phyloP scores from a whole-genome alignment of 2,329 filamentous ascomycete species.

The Pestalotiopsis sp. region DNA sequence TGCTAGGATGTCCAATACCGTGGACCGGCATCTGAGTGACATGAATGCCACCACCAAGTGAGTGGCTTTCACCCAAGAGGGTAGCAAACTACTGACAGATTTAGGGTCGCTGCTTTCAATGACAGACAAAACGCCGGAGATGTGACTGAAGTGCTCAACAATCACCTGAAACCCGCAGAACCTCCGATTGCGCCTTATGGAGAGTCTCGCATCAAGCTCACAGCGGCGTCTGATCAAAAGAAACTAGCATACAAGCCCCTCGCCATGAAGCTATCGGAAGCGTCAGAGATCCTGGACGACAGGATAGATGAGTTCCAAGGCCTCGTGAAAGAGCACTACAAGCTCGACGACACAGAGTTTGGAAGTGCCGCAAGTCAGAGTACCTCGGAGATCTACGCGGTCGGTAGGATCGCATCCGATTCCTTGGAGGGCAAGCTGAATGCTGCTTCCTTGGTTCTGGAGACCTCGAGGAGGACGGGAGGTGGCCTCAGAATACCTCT shows the following conservation, averaged over 20 bases:
- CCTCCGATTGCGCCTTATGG: slow-evolving; percentile 71
- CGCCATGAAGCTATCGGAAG: slow-evolving; percentile 91
- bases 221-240: slow-evolving; percentile 83
- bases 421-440: slow-evolving; percentile 85
- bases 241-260: slow-evolving; percentile 92
- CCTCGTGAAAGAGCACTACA: slow-evolving; percentile 74
- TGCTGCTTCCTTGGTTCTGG: slow-evolving; percentile 80
- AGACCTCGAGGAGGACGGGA: slow-evolving; percentile 83
- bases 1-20: slow-evolving; percentile 41
- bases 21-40: slow-evolving; percentile 42
- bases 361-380: slow-evolving; percentile 85
- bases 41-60: slow-evolving; percentile 41
- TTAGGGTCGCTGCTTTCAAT: slow-evolving; percentile 67
- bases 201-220: slow-evolving; percentile 81
- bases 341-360: slow-evolving; percentile 78
- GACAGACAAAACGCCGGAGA: slow-evolving; percentile 81
- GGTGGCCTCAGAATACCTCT: slow-evolving; percentile 81
- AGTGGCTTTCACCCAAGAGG: neutral
- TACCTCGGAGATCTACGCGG: slow-evolving; percentile 83
- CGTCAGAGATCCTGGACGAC: slow-evolving; percentile 92
- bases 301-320: slow-evolving; percentile 86
- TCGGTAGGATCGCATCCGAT: slow-evolving; percentile 91
- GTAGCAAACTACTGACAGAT: slow-evolving; percentile 11
- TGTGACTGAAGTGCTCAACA: slow-evolving; percentile 81
- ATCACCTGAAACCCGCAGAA: slow-evolving; percentile 68